Evolutionary conservation across 179 eudicot species (phyloP).

Genomic region (Beta corolliflora): DNA sequence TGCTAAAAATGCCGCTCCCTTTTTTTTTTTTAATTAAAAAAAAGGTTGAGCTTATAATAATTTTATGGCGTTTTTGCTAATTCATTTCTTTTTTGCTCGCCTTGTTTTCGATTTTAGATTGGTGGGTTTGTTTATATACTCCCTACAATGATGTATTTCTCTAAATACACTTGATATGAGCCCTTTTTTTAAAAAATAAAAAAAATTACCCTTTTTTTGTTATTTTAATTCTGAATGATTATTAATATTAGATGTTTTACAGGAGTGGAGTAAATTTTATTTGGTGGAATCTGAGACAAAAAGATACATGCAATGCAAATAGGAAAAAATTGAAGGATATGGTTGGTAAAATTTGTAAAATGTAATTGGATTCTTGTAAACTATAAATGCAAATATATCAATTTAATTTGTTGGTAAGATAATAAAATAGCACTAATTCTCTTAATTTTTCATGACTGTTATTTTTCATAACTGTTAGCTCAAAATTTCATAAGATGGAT

Average conservation of each 20-base stretch:
- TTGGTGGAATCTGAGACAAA: not conserved
- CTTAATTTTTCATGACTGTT: no score
- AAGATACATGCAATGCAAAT: not conserved
- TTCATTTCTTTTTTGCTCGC: not conserved
- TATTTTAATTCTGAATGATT: not conserved
- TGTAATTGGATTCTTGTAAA: not conserved
- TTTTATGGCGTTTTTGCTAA: constrained; percentile 25
- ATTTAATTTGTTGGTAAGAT: not conserved
- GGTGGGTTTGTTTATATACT: not conserved
- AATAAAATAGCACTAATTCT: no score
- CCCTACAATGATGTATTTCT: constrained; percentile 31
- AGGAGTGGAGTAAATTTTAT: not conserved
- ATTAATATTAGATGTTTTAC: not conserved
- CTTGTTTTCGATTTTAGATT: constrained; percentile 17
- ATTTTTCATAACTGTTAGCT: no score
- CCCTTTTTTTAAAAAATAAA: constrained; percentile 18
- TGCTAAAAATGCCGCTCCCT: constrained; percentile 28
- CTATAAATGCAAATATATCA: not conserved
- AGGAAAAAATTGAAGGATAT: not conserved
- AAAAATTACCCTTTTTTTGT: not conserved
- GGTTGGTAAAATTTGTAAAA: no score
- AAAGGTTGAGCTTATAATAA: constrained; percentile 19
- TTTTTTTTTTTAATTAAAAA: not conserved
- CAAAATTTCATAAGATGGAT: no score
- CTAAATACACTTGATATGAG: constrained; percentile 54